Evolutionary conservation across 345 rosid species (phyloP), one percentile per base, ranked within the genome.

Genomic region (Ceriops tagal): DNA sequence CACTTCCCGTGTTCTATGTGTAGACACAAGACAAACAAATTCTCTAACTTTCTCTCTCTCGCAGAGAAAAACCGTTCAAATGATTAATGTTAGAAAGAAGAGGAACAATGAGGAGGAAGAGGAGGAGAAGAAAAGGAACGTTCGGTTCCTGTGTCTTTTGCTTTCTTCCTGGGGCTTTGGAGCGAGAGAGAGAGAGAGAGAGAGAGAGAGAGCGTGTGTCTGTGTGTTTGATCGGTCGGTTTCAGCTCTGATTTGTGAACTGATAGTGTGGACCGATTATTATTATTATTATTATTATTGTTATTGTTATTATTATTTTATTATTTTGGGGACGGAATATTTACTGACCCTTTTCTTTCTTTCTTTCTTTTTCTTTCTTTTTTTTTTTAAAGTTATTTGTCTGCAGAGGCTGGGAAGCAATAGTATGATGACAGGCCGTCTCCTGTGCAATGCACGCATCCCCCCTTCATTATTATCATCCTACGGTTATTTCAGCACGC

Each of bases 401-500:
- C 35, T 5, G 7, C 6, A 32, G 35, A 19, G 58, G 30, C 27
- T 20, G 24, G 47, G 61, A 37, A 62, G 72, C 52, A 56, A 43
- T 68, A 68, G 63, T 74, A 68, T 49, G 60, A 63, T 74, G 69
- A 68, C 78, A 74, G 68, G 20, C 32, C 47, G 69, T 64, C 65
- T 63, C 55, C 58, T 68, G 73, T 55, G 37, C 47, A 39, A 39
- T 39, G 47, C 47, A 39, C 16, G 15, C 0, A 39, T 2, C 47
- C 47, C 16, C 10, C 4, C 47, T 16, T 10, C 47, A 10, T 11
- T 8, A 37, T 39, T 39, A 39, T 39, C 16, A 39, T 39, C 16
- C 3, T 39, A 39, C 2, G 16, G 16, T 39, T 11, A 9, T 11
- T 39, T 39, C 11, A 39, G 16, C 16, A 10, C 16, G 2, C 16